Percentiles rank a stretch among this genome's conserved stretches.
Evolutionary conservation across 1,284 basidiomycete species (phyloP).

Genomic region (Phellopilus nigrolimitatus): DNA sequence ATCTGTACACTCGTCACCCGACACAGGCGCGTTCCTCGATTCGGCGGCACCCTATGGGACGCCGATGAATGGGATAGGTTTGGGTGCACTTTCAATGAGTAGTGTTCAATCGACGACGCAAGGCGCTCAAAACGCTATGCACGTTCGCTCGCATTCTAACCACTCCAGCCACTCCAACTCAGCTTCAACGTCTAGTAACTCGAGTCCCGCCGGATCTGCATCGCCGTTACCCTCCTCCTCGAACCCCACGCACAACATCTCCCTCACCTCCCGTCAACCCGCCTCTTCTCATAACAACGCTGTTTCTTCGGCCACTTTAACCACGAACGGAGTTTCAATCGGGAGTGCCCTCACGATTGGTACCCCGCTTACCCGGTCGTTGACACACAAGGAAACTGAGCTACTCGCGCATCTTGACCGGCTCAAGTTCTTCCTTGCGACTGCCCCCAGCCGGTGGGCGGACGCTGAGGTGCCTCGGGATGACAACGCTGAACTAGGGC

Average conservation of each 20-base stretch:
- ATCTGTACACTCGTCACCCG: constrained; percentile 4
- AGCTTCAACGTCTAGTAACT: background rate
- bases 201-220: background rate
- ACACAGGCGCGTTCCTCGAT: background rate
- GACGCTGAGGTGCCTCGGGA: constrained; percentile 29
- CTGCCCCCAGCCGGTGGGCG: constrained; percentile 69
- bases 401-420: constrained; percentile 66
- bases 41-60: background rate
- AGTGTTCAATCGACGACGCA: too few relatives aligned
- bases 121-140: background rate
- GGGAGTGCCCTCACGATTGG: constrained; percentile 6
- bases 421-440: constrained; percentile 85
- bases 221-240: background rate
- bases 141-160: background rate
- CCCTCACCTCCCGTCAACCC: constrained; percentile 11
- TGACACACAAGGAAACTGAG: constrained; percentile 60
- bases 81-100: too few relatives aligned
- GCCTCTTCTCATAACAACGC: too few relatives aligned
- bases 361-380: constrained; percentile 41
- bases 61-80: too few relatives aligned
- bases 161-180: background rate
- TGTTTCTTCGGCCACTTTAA: too few relatives aligned
- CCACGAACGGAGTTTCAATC: background rate
- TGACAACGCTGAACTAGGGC: constrained; percentile 21
- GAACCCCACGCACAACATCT: background rate